Conservation (phyloP, 352 stramenopile genomes). For the Globisporangium lucens region DNA sequence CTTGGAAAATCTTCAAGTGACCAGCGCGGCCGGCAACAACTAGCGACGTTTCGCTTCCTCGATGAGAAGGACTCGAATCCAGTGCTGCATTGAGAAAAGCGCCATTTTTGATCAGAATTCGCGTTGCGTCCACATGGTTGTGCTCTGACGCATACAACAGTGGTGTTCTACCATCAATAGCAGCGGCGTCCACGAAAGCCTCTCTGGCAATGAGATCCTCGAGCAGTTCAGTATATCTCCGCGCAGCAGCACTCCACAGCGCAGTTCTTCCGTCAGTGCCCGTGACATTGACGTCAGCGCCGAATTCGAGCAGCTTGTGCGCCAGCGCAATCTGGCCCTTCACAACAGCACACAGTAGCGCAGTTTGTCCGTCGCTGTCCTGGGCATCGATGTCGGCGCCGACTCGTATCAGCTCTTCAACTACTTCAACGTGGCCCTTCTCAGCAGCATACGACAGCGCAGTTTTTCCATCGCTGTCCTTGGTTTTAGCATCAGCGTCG, state of each 20-base stretch:
- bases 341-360: neutral
- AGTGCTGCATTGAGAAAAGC: neutral
- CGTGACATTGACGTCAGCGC: neutral
- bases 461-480: neutral
- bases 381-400: neutral
- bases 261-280: neutral
- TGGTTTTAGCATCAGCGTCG: neutral
- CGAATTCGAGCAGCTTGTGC: neutral
- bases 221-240: neutral
- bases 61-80: neutral
- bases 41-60: neutral
- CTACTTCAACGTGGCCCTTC: neutral
- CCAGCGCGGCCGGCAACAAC: neutral
- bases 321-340: neutral
- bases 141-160: neutral
- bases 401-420: neutral
- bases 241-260: neutral
- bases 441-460: neutral
- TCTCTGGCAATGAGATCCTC: neutral
- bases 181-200: neutral
- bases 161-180: neutral
- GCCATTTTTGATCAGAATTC: neutral
- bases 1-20: conserved; percentile 4
- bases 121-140: neutral
- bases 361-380: neutral